A percentile compares a stretch with the other conserved stretches of the same genome.
Evolutionary conservation across 1,284 basidiomycete genomes (phyloP).

Genomic region (Termitomyces sp.): DNA sequence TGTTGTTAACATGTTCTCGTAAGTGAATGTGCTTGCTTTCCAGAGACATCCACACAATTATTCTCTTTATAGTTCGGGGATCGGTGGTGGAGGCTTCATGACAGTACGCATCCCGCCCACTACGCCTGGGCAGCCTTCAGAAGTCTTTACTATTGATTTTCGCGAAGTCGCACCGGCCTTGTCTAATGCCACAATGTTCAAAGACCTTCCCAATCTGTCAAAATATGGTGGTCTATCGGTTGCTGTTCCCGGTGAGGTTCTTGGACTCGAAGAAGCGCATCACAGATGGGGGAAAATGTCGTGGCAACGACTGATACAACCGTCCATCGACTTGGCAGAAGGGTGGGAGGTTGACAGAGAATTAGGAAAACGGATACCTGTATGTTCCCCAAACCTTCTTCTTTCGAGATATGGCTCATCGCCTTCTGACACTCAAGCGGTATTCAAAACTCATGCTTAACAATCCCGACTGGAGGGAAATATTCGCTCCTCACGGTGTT

Average conservation of each 20-base stretch:
- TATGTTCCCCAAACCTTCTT: slow-evolving; percentile 28
- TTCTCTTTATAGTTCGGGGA: slow-evolving; percentile 55
- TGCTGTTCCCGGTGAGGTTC: slow-evolving; percentile 83
- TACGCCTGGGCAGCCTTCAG: slow-evolving; percentile 37
- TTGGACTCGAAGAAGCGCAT: slow-evolving; percentile 79
- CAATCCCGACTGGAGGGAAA: slow-evolving; percentile 71
- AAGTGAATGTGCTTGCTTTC: slow-evolving; percentile 23
- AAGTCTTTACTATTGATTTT: slow-evolving; percentile 81
- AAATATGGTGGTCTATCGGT: slow-evolving; percentile 76
- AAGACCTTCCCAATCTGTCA: slow-evolving; percentile 43
- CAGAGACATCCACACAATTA: background rate
- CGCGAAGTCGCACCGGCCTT: slow-evolving; percentile 79
- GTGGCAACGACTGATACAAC: slow-evolving; percentile 76
- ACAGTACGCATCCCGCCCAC: slow-evolving; percentile 72
- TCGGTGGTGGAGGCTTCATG: slow-evolving; percentile 93
- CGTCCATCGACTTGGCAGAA: slow-evolving; percentile 68
- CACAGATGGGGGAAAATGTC: slow-evolving; percentile 71
- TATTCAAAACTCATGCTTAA: slow-evolving; percentile 63
- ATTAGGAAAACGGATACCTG: slow-evolving; percentile 67
- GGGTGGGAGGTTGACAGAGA: slow-evolving; percentile 78
- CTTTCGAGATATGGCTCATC: slow-evolving; percentile 5
- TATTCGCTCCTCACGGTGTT: slow-evolving; percentile 77
- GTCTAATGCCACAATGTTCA: slow-evolving; percentile 76
- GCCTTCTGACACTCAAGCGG: slow-evolving; percentile 30
- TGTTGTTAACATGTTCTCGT: slow-evolving; percentile 88